Conservation (phyloP, 2,329 filamentous ascomycete species). For the Leptographium lundbergii region DNA sequence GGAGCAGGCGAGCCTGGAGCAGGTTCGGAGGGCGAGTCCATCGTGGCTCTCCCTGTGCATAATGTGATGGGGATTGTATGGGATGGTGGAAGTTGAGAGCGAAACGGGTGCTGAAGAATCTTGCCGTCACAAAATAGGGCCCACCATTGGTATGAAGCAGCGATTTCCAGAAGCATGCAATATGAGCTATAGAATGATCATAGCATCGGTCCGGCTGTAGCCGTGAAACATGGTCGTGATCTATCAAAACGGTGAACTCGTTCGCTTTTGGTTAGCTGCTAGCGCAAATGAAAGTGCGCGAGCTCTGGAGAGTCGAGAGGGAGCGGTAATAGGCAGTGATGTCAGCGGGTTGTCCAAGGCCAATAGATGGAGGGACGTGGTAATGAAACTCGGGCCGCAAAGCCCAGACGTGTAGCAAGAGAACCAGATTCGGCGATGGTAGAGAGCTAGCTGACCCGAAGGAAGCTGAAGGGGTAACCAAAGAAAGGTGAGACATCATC, state of each 20-base stretch:
- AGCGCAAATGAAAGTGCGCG: not conserved
- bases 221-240: not conserved
- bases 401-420: not conserved
- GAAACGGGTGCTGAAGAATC: not conserved
- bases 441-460: not conserved
- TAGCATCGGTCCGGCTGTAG: not conserved
- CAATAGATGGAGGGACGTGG: not conserved
- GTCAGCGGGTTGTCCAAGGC: not conserved
- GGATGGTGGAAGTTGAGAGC: not conserved
- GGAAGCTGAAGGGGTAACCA: not conserved
- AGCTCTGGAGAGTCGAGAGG: not conserved
- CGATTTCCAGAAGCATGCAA: not conserved
- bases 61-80: not conserved
- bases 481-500: not conserved
- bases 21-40: not conserved
- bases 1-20: slow-evolving; percentile 18
- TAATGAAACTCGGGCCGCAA: not conserved
- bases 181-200: not conserved
- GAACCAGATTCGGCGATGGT: not conserved
- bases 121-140: not conserved
- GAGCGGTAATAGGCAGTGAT: not conserved
- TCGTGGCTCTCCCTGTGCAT: not conserved
- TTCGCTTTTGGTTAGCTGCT: not conserved
- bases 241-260: not conserved
- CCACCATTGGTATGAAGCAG: not conserved